Conservation (phyloP, 2,329 filamentous ascomycete genomes). For the Aspergillus calidoustus region DNA sequence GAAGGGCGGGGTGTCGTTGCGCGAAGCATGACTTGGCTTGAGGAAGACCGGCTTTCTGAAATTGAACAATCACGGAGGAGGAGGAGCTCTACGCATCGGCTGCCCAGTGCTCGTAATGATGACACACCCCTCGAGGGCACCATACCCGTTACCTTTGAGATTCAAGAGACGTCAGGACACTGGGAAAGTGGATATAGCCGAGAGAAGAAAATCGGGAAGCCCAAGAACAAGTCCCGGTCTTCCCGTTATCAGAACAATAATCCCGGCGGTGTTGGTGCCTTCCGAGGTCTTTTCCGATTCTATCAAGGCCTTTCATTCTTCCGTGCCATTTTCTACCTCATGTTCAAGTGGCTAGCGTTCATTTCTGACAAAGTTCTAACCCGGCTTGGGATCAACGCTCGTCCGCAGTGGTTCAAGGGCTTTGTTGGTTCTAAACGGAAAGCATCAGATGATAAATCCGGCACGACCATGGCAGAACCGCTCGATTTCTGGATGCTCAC, state of each 20-base stretch:
- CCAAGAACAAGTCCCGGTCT: constrained; percentile 38
- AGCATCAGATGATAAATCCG: constrained; percentile 19
- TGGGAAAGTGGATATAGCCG: constrained; percentile 54
- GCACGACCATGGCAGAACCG: constrained; percentile 28
- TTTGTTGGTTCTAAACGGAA: constrained; percentile 37
- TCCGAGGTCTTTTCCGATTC: constrained; percentile 77
- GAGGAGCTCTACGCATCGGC: constrained; percentile 23
- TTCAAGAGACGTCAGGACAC: constrained; percentile 34
- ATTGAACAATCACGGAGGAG: constrained; percentile 60
- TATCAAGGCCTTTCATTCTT: constrained; percentile 76
- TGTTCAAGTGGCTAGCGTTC: constrained; percentile 63
- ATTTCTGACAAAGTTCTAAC: constrained; percentile 59
- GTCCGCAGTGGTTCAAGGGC: constrained; percentile 65
- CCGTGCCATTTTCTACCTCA: constrained; percentile 70
- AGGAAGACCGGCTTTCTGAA: constrained; percentile 81
- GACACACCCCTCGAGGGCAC: constrained; percentile 36
- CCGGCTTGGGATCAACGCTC: constrained; percentile 63
- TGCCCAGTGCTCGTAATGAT: constrained; percentile 22
- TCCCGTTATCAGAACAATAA: constrained; percentile 41
- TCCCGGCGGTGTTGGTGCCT: constrained; percentile 72
- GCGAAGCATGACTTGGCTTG: constrained; percentile 83
- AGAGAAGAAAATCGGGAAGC: constrained; percentile 51
- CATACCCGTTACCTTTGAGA: constrained; percentile 40
- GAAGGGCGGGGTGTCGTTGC: constrained; percentile 79
- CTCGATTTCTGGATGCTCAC: constrained; percentile 60